These are phyloP conservation scores for Candida orba DNA, from an alignment of 805 yeast genomes.

Conservation along the genomic window DNA sequence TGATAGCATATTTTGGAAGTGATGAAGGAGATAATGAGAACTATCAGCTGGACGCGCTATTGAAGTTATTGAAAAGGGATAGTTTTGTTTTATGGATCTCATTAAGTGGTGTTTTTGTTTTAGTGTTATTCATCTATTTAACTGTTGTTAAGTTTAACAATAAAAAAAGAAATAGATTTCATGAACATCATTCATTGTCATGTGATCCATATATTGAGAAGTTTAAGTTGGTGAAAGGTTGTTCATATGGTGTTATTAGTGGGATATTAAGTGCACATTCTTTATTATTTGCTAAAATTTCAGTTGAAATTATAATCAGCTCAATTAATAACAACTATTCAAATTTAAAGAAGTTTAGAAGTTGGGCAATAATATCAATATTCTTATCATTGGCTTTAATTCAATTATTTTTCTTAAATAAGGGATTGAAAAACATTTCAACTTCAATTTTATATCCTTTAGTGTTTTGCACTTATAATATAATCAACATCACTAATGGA, in stretches of 20 bases:
- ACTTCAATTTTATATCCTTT: slow-evolving; percentile 79
- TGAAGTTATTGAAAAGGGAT: slow-evolving; percentile 32
- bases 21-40: slow-evolving; percentile 43
- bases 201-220: slow-evolving; percentile 1
- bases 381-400: slow-evolving; percentile 60
- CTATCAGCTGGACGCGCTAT: slow-evolving; percentile 37
- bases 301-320: slow-evolving; percentile 59
- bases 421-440: slow-evolving; percentile 61
- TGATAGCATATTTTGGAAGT: slow-evolving; percentile 69
- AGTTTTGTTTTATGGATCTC: slow-evolving; percentile 55
- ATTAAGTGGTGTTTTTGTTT: slow-evolving; percentile 27
- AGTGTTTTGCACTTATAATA: slow-evolving; percentile 76
- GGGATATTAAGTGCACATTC: slow-evolving; percentile 85
- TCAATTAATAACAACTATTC: slow-evolving; percentile 26
- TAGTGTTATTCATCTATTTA: slow-evolving; percentile 25
- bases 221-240: slow-evolving; percentile 41
- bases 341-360: slow-evolving; percentile 33
- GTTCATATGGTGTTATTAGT: slow-evolving; percentile 56
- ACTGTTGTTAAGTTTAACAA: slow-evolving; percentile 9
- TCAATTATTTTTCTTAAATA: slow-evolving; percentile 67
- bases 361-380: slow-evolving; percentile 44
- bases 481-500: slow-evolving; percentile 38
- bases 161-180: neutral
- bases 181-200: neutral
- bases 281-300: slow-evolving; percentile 74